These are phyloP conservation scores for Backusella westeae DNA, from an alignment of 192 early-diverging fungal species.

Conservation along the genomic window DNA sequence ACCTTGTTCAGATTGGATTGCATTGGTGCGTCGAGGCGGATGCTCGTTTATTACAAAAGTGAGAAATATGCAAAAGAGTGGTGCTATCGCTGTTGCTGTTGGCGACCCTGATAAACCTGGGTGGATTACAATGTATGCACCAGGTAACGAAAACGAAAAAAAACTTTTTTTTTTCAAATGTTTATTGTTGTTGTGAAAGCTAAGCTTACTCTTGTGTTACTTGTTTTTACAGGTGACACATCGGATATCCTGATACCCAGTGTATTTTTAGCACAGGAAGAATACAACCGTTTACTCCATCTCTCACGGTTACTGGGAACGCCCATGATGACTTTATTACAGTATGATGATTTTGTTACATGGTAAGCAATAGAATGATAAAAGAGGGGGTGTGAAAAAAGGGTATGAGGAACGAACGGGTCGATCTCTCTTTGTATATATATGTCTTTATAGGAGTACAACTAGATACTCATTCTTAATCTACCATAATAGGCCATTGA, in stretches of 20 bases:
- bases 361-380: conserved; percentile 27
- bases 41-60: conserved; percentile 93
- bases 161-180: neutral
- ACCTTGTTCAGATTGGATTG: conserved; percentile 65
- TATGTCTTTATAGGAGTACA: neutral
- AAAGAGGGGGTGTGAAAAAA: neutral
- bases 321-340: conserved; percentile 31
- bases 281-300: conserved; percentile 61
- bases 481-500: conserved; percentile 52
- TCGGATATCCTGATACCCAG: conserved; percentile 85
- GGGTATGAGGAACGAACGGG: neutral
- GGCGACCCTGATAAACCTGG: conserved; percentile 74
- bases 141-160: conserved; percentile 33
- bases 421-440: neutral
- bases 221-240: conserved; percentile 60
- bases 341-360: conserved; percentile 38
- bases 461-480: neutral
- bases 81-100: conserved; percentile 84
- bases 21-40: conserved; percentile 82
- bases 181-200: neutral
- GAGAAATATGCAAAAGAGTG: conserved; percentile 82
- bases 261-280: conserved; percentile 75
- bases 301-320: conserved; percentile 13
- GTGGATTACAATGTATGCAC: conserved; percentile 87
- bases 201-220: neutral